Evolutionary conservation across 106 monocot genomes (phyloP), one percentile per base, ranked within the genome.

Genomic region (Triglochin maritima): DNA sequence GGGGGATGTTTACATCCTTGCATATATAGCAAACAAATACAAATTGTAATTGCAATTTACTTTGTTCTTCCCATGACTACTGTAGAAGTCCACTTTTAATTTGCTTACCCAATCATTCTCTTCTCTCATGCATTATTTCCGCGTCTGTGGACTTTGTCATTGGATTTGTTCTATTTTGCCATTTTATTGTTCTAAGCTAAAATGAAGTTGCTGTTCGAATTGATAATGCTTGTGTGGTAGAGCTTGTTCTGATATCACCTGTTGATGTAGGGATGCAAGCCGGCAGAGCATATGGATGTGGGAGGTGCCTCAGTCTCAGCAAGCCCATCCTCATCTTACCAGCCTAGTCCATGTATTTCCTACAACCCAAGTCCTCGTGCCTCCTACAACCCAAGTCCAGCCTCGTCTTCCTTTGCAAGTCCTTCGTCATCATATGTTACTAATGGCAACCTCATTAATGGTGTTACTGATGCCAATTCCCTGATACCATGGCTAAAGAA

Each of bases 401-500:
- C 69, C 15, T 89, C 92, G 66, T 86, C 90, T 0, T 82, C 89
- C 44, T 82, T 56, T 56, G 83, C 75, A 2, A 94, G 93, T 69
- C 85, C 93, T 13, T 89, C 87, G 58, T 86, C 90, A 0, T 80
- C 86, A 15, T 81, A 82, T 61, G 53, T 81, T 65, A 71, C 70
- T 43, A 81, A 72, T 59, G 58, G 65, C 71, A 69, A 71, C 66
- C 79, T 60, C 47, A 44, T 60, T 4, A 68, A 51, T 51, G 55
- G 29, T 65, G 65, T 66, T 11, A 46, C 76, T 0, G 89, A 94
- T 49, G 71, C 71, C 70, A 84, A 67, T 57, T 80, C 79, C 56
- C 80, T 94, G 56, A 82, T 86, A 44, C 94, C 94, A 14, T 94
- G 94, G 94, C 86, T 94, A 14, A 94, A 87, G 64, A 89, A 82